Evolutionary conservation across 2,329 filamentous ascomycete genomes (phyloP), one percentile per base, ranked within the genome.

Genomic region (Helotiales sp.): DNA sequence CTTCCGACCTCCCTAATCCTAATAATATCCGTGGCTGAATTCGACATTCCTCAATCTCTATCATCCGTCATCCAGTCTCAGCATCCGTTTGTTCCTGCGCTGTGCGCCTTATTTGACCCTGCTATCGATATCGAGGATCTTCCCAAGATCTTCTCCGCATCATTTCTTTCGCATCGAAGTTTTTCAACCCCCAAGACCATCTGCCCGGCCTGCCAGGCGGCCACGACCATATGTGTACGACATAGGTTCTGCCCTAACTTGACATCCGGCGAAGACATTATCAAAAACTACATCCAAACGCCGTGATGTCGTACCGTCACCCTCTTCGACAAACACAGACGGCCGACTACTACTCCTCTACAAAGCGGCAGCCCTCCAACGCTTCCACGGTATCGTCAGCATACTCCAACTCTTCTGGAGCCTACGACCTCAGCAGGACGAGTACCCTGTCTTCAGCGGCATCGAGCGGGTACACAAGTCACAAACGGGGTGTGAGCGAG

Each of bases 401-500:
- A 64, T 91, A 89, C 77, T 91, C 90, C 1, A 82, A 84, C 65
- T 77, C 72, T 11, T 81, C 79, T 69, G 80, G 81, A 47, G 76
- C 78, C 15, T 83, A 82, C 70, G 86, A 89, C 50, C 82, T 85
- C 63, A 90, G 87, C 75, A 81, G 84, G 63, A 87, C 88, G 45
- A 93, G 90, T 78, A 91, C 91, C 57, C 83, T 90, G 71, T 92
- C 91, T 20, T 95, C 92, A 34, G 85, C 88, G 70, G 85, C 85
- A n/a, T 93, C 92, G 37, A 88, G 87, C 77, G 83, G 82, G 54
- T 86, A 80, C 70, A 66, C 77, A 79, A 84, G 85, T 58, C 92
- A 95, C 76, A 91, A 89, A 78, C 88, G 93, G 77, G 91, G 91
- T 68, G 85, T 89, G 78, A 95, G 92, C 80, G 92, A 96, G 82